Evolutionary conservation across 768 basidiomycete species (phyloP).

Genomic region (Mycena leptocephala): DNA sequence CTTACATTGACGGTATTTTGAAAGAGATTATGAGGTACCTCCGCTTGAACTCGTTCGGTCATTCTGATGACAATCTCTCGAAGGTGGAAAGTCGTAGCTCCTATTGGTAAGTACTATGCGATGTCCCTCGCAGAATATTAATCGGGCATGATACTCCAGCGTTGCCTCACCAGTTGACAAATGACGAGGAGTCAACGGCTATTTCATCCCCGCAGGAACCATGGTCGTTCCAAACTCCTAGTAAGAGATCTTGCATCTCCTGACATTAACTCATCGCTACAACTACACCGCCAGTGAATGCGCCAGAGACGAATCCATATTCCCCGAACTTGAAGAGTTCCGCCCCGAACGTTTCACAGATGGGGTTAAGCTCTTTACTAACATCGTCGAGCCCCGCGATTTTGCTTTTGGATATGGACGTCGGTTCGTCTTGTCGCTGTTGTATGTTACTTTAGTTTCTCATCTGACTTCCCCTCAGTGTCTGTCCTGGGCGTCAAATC

Average conservation of each 20-base stretch:
- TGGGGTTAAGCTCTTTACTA: constrained; percentile 9
- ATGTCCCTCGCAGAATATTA: constrained; percentile 10
- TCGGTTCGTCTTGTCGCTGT: constrained; percentile 2
- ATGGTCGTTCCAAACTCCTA: constrained; percentile 6
- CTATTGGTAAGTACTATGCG: neutral
- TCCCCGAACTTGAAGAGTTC: constrained; percentile 2
- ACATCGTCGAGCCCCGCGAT: constrained; percentile 3
- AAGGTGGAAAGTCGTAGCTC: constrained; percentile 5
- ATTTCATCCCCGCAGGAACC: constrained; percentile 6
- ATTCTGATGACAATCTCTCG: neutral
- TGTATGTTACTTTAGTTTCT: neutral
- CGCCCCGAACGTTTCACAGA: constrained; percentile 11
- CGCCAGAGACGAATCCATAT: constrained; percentile 8
- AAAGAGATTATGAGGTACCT: constrained; percentile 5
- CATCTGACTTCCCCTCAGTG: neutral
- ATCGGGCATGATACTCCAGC: constrained; percentile 6
- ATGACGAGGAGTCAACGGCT: constrained; percentile 2
- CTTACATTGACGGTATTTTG: constrained; percentile 1
- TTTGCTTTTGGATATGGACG: constrained; percentile 10
- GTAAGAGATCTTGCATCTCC: constrained; percentile 3
- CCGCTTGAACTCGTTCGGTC: constrained; percentile 3
- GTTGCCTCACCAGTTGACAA: constrained; percentile 4
- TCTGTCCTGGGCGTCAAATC: constrained; percentile 5
- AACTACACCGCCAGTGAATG: constrained; percentile 4
- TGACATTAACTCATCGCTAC: constrained; percentile 5